Percentiles rank a stretch among this genome's conserved stretches.
Evolutionary conservation across 345 rosid genomes (phyloP).

Genomic region (Erucastrum elatum): DNA sequence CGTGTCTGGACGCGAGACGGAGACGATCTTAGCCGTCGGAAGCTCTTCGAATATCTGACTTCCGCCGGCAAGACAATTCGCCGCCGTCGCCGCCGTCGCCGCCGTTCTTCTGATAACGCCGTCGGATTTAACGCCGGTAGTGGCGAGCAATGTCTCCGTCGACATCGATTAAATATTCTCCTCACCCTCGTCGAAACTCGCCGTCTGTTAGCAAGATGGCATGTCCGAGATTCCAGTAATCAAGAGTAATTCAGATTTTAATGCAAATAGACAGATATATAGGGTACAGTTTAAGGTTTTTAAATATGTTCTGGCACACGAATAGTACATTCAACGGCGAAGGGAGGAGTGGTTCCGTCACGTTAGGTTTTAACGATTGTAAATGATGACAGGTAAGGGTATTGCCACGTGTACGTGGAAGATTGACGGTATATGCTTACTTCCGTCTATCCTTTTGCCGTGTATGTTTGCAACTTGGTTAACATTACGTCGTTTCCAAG

Average conservation of each 20-base stretch:
- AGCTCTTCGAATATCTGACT: slow-evolving; percentile 62
- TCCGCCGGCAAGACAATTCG: slow-evolving; percentile 7
- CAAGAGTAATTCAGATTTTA: neutral
- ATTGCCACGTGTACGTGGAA: neutral
- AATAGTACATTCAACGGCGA: slow-evolving; percentile 19
- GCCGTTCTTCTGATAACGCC: slow-evolving; percentile 30
- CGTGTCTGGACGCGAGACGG: slow-evolving; percentile 73
- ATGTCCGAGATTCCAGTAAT: slow-evolving; percentile 18
- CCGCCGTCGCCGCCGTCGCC: slow-evolving; percentile 13
- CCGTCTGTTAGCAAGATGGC: slow-evolving; percentile 26
- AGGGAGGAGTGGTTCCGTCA: slow-evolving; percentile 35
- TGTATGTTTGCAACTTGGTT: slow-evolving; percentile 28
- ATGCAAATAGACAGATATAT: neutral
- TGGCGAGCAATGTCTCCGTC: slow-evolving; percentile 61
- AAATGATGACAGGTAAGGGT: slow-evolving; percentile 14
- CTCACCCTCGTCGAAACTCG: slow-evolving; percentile 14
- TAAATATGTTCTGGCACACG: neutral
- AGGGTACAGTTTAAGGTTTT: slow-evolving; percentile 3
- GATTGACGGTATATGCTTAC: slow-evolving; percentile 8
- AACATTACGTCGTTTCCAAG: slow-evolving; percentile 18
- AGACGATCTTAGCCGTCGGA: slow-evolving; percentile 62
- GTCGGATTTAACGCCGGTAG: slow-evolving; percentile 34
- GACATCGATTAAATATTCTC: slow-evolving; percentile 36
- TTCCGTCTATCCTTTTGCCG: neutral
- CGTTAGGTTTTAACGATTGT: slow-evolving; percentile 22